Evolutionary conservation across 2,329 filamentous ascomycete genomes (phyloP), one percentile per base, ranked within the genome.

Genomic region (Trichoderma sp.): DNA sequence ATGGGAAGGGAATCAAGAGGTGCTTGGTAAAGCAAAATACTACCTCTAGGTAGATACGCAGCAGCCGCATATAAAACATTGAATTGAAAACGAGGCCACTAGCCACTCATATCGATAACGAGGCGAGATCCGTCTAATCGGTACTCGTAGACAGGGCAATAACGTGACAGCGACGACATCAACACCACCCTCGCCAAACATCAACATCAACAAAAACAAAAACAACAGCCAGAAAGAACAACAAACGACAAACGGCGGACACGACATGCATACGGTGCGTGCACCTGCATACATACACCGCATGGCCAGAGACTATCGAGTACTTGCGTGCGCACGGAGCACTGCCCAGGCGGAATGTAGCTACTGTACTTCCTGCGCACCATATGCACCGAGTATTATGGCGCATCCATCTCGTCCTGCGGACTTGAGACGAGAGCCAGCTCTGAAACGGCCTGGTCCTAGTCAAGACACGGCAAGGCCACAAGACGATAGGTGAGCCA

Each of bases 381-480:
- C 57, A 51, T 61, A 69, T 61, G 53, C 65, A 60, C 66, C 30
- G 15, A 18, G 66, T 34, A 36, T 51, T 53, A 61, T 63, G 66
- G 66, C 66, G 66, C 66, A 61, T 61, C 66, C 66, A 67, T 67
- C 65, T 58, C 66, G 39, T 62, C 43, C 39, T 18, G 67, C 67
- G 9, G 43, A 51, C 36, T 63, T 63, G 62, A 71, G 70, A 71
- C 53, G 62, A 66, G 36, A 69, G 36, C 70, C 60, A 34, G 58
- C 34, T 64, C 63, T 70, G 66, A 70, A 72, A 70, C 51, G 71
- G 47, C 58, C 71, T 70, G 65, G 60, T 72, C 71, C 71, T 70
- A 56, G 71, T 72, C 71, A 51, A 72, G 57, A 71, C 65, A 64
- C 34, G 71, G 71, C 71, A 72, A 65, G 47, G 66, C 58, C 58